These are phyloP conservation scores for Gnomoniopsis smithogilvyi DNA, from an alignment of 2,329 filamentous ascomycete species.

Conservation along the genomic window DNA sequence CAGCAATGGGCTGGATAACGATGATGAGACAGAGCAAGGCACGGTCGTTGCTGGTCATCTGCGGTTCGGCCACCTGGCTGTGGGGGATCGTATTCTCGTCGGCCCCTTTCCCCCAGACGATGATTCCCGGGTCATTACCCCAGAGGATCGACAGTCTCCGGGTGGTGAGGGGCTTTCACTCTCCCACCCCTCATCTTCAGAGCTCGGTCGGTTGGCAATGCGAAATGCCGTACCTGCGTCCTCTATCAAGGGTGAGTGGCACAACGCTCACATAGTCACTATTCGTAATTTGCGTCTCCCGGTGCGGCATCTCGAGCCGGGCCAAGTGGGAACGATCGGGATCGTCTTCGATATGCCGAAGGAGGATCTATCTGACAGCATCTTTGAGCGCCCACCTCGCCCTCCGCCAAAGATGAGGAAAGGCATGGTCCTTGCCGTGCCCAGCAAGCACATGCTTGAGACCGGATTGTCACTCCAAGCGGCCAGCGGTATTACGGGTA, in stretches of 20 bases:
- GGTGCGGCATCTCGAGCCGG: conserved; percentile 69
- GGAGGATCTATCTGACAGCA: conserved; percentile 29
- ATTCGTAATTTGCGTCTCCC: conserved; percentile 85
- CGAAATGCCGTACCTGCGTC: conserved; percentile 51
- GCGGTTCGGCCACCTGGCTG: conserved; percentile 70
- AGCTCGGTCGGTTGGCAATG: conserved; percentile 50
- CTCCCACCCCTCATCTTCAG: conserved; percentile 51
- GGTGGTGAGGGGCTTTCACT: conserved; percentile 47
- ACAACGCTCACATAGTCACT: conserved; percentile 75
- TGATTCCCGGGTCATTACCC: conserved; percentile 35
- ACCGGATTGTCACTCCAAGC: conserved; percentile 58
- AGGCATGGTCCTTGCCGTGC: conserved; percentile 77
- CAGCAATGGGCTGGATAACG: conserved; percentile 39
- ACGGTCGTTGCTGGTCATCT: conserved; percentile 84
- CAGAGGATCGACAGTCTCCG: conserved; percentile 45
- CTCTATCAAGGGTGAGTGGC: conserved; percentile 67
- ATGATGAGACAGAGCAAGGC: conserved; percentile 46
- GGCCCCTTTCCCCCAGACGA: conserved; percentile 71
- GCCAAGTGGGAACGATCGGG: conserved; percentile 88
- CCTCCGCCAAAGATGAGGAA: conserved; percentile 56
- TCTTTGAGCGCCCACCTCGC: conserved; percentile 26
- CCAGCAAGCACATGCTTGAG: conserved; percentile 55
- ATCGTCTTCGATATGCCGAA: conserved; percentile 55
- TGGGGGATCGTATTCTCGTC: conserved; percentile 74
- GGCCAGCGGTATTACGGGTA: conserved; percentile 67